Evolutionary conservation across 306 rosid species (phyloP).

Genomic region (Luffa acutangula): DNA sequence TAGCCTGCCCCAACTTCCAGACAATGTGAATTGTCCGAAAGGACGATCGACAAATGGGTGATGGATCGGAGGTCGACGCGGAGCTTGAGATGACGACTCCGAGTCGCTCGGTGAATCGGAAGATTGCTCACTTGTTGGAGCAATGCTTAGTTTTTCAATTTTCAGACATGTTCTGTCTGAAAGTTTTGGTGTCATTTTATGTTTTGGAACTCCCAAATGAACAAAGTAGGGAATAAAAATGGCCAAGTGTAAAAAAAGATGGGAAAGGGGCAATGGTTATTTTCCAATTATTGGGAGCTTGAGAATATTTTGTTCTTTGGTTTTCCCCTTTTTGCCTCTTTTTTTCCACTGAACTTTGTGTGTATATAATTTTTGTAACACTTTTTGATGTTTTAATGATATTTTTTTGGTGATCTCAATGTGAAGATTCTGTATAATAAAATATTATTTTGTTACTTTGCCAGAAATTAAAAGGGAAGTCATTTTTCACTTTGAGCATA

Average conservation of each 20-base stretch:
- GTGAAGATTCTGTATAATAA: background rate
- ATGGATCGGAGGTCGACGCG: background rate
- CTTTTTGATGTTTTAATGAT: background rate
- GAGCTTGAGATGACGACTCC: background rate
- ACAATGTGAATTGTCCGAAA: background rate
- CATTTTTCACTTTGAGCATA: background rate
- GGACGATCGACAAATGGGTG: too few relatives aligned
- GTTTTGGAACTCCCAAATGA: background rate
- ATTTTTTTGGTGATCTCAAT: background rate
- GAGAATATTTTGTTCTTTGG: background rate
- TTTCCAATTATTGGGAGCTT: background rate
- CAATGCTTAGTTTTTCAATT: background rate
- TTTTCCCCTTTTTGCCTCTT: background rate
- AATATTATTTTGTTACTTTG: background rate
- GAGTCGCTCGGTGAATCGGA: background rate
- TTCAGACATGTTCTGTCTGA: background rate
- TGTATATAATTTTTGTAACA: background rate
- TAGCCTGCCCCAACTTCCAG: background rate
- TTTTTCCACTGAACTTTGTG: background rate
- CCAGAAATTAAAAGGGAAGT: too few relatives aligned
- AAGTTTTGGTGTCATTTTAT: background rate
- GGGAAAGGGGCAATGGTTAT: background rate
- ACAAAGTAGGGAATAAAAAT: background rate
- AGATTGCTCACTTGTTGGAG: background rate
- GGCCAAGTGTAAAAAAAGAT: background rate